Conservation (phyloP, 1,284 basidiomycete genomes). For the Ceratobasidium theobromae region DNA sequence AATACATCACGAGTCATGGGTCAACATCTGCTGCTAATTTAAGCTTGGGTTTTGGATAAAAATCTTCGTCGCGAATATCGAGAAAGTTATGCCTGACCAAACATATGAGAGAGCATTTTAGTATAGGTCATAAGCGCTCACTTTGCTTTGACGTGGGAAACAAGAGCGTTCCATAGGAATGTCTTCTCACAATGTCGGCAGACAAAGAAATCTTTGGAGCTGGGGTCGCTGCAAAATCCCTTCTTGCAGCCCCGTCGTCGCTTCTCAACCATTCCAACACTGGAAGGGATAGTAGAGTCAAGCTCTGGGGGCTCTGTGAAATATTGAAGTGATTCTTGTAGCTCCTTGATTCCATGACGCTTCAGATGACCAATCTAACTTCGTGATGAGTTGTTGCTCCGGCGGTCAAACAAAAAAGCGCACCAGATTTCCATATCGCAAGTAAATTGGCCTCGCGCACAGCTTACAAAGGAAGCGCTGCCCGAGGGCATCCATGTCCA, state of each 20-base stretch:
- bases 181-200: slow-evolving; percentile 24
- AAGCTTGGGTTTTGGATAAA: slow-evolving; percentile 21
- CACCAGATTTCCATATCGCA: slow-evolving; percentile 14
- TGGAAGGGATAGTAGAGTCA: neutral
- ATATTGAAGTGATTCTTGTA: neutral
- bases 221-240: slow-evolving; percentile 5
- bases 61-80: slow-evolving; percentile 29
- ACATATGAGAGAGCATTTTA: neutral
- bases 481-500: slow-evolving; percentile 10
- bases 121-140: neutral
- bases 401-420: neutral
- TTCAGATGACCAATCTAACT: slow-evolving; percentile 25
- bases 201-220: slow-evolving; percentile 15
- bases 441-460: slow-evolving; percentile 4
- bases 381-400: neutral
- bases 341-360: neutral
- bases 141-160: slow-evolving; percentile 27
- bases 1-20: neutral
- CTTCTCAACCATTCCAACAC: slow-evolving; percentile 16
- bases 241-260: slow-evolving; percentile 26
- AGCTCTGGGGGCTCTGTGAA: neutral
- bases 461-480: slow-evolving; percentile 6
- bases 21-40: neutral
- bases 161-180: slow-evolving; percentile 23
- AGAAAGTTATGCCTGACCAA: slow-evolving; percentile 15